phyloP scores from a whole-genome alignment of 2,329 filamentous ascomycete species.

The Orbilia javanica region DNA sequence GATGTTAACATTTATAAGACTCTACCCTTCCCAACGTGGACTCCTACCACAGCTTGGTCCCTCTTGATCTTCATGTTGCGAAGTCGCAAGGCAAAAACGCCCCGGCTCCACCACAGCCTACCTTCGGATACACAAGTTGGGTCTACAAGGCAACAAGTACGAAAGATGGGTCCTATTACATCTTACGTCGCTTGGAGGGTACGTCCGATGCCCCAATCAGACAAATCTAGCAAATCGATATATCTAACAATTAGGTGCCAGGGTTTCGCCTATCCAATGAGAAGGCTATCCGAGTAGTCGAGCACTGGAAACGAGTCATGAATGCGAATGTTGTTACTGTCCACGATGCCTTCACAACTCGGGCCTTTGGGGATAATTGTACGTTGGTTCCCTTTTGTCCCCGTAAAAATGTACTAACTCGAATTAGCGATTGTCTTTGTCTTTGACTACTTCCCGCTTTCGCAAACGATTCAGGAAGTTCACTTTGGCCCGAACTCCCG shows the following conservation, averaged over 20 bases:
- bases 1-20: constrained; percentile 65
- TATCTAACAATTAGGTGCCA: constrained; percentile 62
- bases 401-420: neutral
- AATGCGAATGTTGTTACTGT: constrained; percentile 86
- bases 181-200: constrained; percentile 86
- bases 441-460: constrained; percentile 90
- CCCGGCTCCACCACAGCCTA: constrained; percentile 75
- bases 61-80: constrained; percentile 76
- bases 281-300: constrained; percentile 84
- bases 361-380: constrained; percentile 90
- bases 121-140: constrained; percentile 91
- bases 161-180: constrained; percentile 90
- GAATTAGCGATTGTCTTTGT: constrained; percentile 80
- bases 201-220: constrained; percentile 34
- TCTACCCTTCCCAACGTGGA: constrained; percentile 83
- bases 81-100: constrained; percentile 51
- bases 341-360: constrained; percentile 91
- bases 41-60: constrained; percentile 91
- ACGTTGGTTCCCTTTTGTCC: constrained; percentile 26
- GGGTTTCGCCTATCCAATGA: constrained; percentile 90
- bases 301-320: constrained; percentile 87
- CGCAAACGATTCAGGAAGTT: constrained; percentile 88
- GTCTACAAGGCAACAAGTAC: constrained; percentile 92
- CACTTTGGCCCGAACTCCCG: constrained; percentile 71
- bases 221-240: neutral